Base-by-base conservation (phyloP, 805 yeast species). In the Lipomyces spencermartinsiae region DNA sequence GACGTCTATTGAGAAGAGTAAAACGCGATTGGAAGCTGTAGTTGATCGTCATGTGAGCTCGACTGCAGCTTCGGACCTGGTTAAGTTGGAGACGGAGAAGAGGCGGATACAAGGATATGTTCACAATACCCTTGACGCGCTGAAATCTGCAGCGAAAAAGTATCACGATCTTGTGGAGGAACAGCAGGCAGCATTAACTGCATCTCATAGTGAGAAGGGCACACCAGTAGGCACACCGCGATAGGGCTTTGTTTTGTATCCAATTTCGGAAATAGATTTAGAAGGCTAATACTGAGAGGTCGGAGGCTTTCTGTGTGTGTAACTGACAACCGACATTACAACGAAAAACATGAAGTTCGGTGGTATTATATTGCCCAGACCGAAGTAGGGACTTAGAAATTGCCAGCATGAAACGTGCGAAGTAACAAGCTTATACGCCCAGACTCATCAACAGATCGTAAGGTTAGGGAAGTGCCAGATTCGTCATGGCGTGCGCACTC, bases 1-100 rank as follows among this genome's bases (percentile, higher is more conserved):
- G 64, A 78, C 79, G 55, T 84, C 88, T 62, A 74, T 86, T 8
- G 75, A 78, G 10, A 87, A 86, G 71, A 84, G 87, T 43, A 71
- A 82, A 7, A 82, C 79, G 33, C 73, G 89, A 58, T 79, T 85
- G 7, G 78, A 78, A 29, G 80, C 83, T 0, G 77, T 76, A 14
- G 64, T 75, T 1, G 71, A 69, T 2, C 56, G 70, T 9, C 69
- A 68, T 61, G 39, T 59, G 10, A 59, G 54, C 35, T n/a, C 14
- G 12, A 19, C n/a, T 14, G 43, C 58, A n/a, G 4, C 33, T 16
- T 64, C 59, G 5, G 71, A 77, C 1, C 62, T 68, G n/a, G 73
- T 70, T 4, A 66, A 59, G 25, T 57, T 56, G 49, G 71, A 67
- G 29, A 65, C 61, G 43, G 64, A 63, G 46, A 66, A 70, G 61